These are phyloP conservation scores for Cordyceps tenuipes DNA, from an alignment of 2,329 filamentous ascomycete species.

Conservation along the genomic window DNA sequence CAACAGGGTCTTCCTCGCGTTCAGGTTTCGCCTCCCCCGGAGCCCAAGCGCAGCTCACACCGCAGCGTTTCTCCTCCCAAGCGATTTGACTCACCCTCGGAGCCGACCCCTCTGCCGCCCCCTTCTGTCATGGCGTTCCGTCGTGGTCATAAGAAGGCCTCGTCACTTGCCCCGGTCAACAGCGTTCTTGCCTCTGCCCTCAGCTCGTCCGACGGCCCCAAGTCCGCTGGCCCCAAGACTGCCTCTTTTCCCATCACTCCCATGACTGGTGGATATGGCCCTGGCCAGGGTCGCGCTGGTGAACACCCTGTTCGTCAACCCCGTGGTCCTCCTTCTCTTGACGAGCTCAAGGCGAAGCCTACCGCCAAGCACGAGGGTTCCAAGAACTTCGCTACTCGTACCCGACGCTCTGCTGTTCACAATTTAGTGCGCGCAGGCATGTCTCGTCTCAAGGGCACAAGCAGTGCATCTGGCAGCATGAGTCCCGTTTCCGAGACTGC, in stretches of 20 bases:
- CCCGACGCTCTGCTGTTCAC: conserved; percentile 83
- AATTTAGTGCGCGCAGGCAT: conserved; percentile 86
- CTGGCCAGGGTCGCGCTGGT: conserved; percentile 84
- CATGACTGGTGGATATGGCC: conserved; percentile 77
- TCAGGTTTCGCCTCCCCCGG: conserved; percentile 73
- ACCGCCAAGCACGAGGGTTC: conserved; percentile 91
- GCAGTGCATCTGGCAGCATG: conserved; percentile 66
- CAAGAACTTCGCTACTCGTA: conserved; percentile 93
- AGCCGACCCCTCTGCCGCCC: conserved; percentile 65
- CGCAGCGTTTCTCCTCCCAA: conserved; percentile 61
- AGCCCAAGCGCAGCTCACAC: conserved; percentile 39
- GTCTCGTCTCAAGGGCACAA: conserved; percentile 71
- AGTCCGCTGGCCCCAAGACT: conserved; percentile 65
- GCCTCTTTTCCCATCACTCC: conserved; percentile 73
- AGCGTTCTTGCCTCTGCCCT: conserved; percentile 35
- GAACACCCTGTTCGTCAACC: conserved; percentile 93
- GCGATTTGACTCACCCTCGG: conserved; percentile 60
- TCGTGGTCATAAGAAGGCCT: conserved; percentile 84
- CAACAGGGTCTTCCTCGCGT: conserved; percentile 56
- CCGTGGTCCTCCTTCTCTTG: conserved; percentile 80
- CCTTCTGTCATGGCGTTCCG: conserved; percentile 89
- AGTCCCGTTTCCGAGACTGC: conserved; percentile 81
- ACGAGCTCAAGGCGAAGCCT: conserved; percentile 82
- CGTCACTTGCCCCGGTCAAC: conserved; percentile 61
- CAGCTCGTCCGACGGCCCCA: conserved; percentile 31